A percentile compares a stretch with the other conserved stretches of the same genome.
Conservation (phyloP, 2,329 filamentous ascomycete species). For the Cercospora janseana region DNA sequence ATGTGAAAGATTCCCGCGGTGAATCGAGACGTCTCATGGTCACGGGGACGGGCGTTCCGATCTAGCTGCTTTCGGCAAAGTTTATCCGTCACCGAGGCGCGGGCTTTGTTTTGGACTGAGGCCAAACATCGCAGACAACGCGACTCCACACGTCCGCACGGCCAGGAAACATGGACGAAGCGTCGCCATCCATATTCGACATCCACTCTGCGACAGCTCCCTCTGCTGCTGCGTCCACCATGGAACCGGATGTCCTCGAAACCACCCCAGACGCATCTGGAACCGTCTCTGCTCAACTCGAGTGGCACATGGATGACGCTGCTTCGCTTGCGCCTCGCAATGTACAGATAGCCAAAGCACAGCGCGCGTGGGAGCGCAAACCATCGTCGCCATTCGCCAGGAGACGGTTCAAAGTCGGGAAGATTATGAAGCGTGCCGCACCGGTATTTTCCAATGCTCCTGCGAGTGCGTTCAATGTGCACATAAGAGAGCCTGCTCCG, state of each 20-base stretch:
- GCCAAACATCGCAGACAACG: neutral
- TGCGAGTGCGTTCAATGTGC: constrained; percentile 13
- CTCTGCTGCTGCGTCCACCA: neutral
- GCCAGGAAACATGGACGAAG: constrained; percentile 8
- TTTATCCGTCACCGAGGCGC: no score
- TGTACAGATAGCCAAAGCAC: constrained; percentile 44
- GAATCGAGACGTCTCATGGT: neutral
- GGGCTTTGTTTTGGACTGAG: constrained; percentile 4
- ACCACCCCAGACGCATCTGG: neutral
- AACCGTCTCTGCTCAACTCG: constrained; percentile 10
- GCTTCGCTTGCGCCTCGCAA: constrained; percentile 43
- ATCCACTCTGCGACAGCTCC: neutral
- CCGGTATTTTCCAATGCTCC: constrained; percentile 5
- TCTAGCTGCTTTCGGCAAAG: no score
- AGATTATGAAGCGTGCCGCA: constrained; percentile 47
- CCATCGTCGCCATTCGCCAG: constrained; percentile 45
- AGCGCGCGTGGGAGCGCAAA: constrained; percentile 51
- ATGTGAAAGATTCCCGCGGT: constrained; percentile 3
- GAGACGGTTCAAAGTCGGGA: constrained; percentile 34
- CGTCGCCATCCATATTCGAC: constrained; percentile 8
- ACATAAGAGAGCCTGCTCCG: constrained; percentile 5
- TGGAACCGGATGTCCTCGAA: neutral
- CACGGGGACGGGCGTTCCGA: neutral
- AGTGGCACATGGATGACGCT: constrained; percentile 45
- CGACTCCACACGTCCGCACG: constrained; percentile 4